These are phyloP conservation scores for Leucoagaricus sp. DNA, from an alignment of 1,284 basidiomycete species.

Conservation along the genomic window DNA sequence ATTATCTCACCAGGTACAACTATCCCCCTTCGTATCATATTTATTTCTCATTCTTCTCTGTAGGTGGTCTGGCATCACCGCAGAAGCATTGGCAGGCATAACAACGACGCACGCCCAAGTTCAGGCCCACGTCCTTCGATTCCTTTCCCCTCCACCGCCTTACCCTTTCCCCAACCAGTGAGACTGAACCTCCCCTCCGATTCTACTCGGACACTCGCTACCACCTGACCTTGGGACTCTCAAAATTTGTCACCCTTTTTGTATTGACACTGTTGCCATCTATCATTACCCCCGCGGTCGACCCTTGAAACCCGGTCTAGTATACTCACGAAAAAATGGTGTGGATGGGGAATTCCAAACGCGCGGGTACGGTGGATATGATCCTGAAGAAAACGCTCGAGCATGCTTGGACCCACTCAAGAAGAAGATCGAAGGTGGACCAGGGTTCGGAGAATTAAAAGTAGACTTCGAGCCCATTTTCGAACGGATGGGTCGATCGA, in stretches of 20 bases:
- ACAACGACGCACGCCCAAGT: constrained; percentile 79
- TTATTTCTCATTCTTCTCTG: background rate
- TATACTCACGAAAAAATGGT: constrained; percentile 92
- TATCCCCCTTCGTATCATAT: background rate
- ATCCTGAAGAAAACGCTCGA: constrained; percentile 89
- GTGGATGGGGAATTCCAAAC: constrained; percentile 84
- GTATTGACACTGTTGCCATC: constrained; percentile 87
- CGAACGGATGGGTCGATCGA: constrained; percentile 70
- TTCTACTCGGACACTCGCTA: constrained; percentile 92
- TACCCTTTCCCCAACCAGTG: constrained; percentile 42
- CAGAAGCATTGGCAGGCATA: constrained; percentile 62
- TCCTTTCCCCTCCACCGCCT: constrained; percentile 51
- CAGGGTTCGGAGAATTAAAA: constrained; percentile 84
- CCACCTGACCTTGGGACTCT: constrained; percentile 88
- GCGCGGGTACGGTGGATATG: constrained; percentile 78
- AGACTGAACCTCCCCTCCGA: constrained; percentile 45
- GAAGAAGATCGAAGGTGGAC: constrained; percentile 79
- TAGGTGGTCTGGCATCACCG: constrained; percentile 91
- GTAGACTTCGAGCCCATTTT: constrained; percentile 86
- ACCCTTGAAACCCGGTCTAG: constrained; percentile 88
- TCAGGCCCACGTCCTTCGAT: constrained; percentile 65
- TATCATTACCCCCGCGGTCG: constrained; percentile 90
- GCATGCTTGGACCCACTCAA: constrained; percentile 83
- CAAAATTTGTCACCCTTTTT: constrained; percentile 79
- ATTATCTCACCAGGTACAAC: constrained; percentile 87